Percentiles rank a stretch among this genome's conserved stretches.
phyloP scores from a whole-genome alignment of 2,329 filamentous ascomycete genomes.

The Daldinia sp. region DNA sequence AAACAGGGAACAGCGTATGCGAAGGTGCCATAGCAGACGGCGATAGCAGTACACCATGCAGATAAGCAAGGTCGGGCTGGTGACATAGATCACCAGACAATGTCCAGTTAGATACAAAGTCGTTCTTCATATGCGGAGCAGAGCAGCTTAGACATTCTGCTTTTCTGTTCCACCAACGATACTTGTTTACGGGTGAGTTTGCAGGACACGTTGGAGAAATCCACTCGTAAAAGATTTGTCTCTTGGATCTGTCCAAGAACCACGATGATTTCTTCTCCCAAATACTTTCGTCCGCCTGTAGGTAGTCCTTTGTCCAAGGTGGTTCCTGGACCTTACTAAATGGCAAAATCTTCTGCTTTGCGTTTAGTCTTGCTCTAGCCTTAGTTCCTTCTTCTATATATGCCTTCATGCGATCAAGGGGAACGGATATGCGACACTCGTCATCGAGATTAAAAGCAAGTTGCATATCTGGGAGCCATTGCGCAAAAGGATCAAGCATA shows the following conservation, averaged over 20 bases:
- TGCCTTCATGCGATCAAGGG: conserved; percentile 57
- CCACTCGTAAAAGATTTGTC: conserved; percentile 54
- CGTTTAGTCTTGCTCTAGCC: conserved; percentile 45
- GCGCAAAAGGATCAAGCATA: conserved; percentile 57
- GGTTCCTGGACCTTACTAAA: conserved; percentile 45
- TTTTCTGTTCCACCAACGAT: conserved; percentile 57
- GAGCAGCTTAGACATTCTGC: conserved; percentile 52
- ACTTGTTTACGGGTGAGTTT: conserved; percentile 57
- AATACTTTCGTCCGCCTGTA: conserved; percentile 44
- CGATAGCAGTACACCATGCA: conserved; percentile 65
- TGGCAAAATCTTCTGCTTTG: conserved; percentile 41
- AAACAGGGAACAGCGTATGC: conserved; percentile 64
- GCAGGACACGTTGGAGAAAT: conserved; percentile 60
- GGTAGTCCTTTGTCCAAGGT: conserved; percentile 44
- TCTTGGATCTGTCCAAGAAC: conserved; percentile 48
- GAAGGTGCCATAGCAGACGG: conserved; percentile 59
- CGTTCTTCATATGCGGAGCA: conserved; percentile 55
- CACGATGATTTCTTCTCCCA: conserved; percentile 45
- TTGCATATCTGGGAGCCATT: conserved; percentile 64
- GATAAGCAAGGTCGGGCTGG: conserved; percentile 61
- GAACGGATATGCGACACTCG: conserved; percentile 62
- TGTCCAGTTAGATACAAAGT: conserved; percentile 59
- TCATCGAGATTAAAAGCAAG: conserved; percentile 65
- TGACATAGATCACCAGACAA: conserved; percentile 61
- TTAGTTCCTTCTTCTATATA: conserved; percentile 49